These are phyloP conservation scores for Salix suchowensis DNA, from an alignment of 345 rosid species.

Conservation along the genomic window DNA sequence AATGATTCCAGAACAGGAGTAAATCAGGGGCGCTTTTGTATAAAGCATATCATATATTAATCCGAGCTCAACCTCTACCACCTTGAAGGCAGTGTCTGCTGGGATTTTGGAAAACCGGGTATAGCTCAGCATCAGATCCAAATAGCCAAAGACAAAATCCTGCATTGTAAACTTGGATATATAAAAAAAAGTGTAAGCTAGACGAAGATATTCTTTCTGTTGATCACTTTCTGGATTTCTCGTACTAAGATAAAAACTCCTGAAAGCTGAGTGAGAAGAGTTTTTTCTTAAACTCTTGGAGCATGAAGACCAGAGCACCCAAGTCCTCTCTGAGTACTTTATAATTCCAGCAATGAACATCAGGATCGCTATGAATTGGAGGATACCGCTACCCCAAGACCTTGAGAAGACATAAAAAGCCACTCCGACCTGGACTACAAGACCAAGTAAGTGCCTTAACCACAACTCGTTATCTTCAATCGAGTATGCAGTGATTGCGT, in stretches of 20 bases:
- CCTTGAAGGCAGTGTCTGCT: constrained; percentile 21
- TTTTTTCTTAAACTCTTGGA: neutral
- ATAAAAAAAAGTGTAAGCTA: neutral
- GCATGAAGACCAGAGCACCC: neutral
- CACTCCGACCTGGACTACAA: neutral
- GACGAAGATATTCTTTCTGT: neutral
- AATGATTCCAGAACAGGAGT: constrained; percentile 11
- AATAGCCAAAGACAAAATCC: neutral
- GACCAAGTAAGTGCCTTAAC: neutral
- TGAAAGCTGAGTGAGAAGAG: neutral
- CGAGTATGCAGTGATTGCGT: too few species aligned
- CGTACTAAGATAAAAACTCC: neutral
- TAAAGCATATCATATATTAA: constrained; percentile 39
- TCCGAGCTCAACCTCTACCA: constrained; percentile 39
- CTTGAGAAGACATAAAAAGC: neutral
- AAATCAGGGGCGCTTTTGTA: constrained; percentile 30
- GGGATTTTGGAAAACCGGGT: rapidly evolving
- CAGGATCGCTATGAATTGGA: too few species aligned
- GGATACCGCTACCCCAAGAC: neutral
- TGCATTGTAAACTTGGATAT: neutral
- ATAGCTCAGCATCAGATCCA: neutral
- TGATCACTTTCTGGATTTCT: neutral
- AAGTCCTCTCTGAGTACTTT: neutral
- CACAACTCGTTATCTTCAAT: neutral
- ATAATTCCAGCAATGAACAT: too few species aligned